Conservation (phyloP, 768 basidiomycete species). For the Heimioporus sp. region DNA sequence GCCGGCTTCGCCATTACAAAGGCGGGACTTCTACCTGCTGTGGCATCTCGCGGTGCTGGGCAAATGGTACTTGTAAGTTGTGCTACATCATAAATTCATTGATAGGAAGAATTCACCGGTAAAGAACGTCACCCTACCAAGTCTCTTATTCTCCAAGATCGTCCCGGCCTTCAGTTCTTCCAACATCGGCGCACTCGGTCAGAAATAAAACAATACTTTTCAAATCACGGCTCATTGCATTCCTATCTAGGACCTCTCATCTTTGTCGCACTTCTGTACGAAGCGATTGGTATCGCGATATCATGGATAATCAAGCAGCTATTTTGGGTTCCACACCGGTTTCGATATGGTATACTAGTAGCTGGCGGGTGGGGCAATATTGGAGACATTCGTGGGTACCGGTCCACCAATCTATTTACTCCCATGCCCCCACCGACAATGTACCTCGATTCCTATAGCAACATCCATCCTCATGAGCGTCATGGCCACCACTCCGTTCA, state of each 20-base stretch:
- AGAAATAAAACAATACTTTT: constrained; percentile 19
- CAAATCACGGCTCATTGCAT: background rate
- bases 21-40: constrained; percentile 55
- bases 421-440: background rate
- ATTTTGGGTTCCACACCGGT: constrained; percentile 79
- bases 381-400: constrained; percentile 62
- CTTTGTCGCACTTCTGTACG: constrained; percentile 60
- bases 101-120: background rate
- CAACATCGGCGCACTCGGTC: constrained; percentile 53
- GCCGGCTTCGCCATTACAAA: constrained; percentile 60
- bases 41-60: constrained; percentile 57
- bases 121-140: constrained; percentile 58
- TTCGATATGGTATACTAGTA: constrained; percentile 66
- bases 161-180: constrained; percentile 61
- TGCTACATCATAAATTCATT: background rate
- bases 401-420: background rate
- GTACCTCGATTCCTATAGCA: constrained; percentile 38
- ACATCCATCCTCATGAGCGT: constrained; percentile 65
- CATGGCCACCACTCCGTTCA: constrained; percentile 60
- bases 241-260: constrained; percentile 53
- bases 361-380: constrained; percentile 71
- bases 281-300: constrained; percentile 49
- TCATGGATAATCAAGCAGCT: constrained; percentile 56
- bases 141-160: constrained; percentile 70
- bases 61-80: constrained; percentile 53